Percentiles rank a stretch among this genome's conserved stretches.
These are phyloP conservation scores for Cladosporium velox DNA, from an alignment of 2,329 filamentous ascomycete genomes.

Conservation along the genomic window DNA sequence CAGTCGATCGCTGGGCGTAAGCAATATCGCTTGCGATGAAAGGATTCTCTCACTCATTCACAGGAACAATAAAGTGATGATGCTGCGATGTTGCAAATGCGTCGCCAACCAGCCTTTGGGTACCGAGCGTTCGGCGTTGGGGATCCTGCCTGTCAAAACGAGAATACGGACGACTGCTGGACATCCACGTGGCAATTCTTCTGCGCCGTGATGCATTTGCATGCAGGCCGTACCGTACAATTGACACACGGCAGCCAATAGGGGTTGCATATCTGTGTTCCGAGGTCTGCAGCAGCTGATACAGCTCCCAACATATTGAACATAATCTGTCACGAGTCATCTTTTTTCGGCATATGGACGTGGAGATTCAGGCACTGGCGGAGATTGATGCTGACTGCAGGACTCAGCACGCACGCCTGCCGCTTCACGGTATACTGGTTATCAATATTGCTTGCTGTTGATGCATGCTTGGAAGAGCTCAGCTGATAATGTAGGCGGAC, in stretches of 20 bases:
- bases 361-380: background rate
- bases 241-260: background rate
- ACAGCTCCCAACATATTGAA: background rate
- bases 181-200: conserved; percentile 3
- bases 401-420: background rate
- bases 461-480: background rate
- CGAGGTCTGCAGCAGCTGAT: background rate
- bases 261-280: background rate
- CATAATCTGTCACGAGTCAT: background rate
- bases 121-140: background rate
- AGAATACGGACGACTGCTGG: background rate
- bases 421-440: background rate
- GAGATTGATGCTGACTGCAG: conserved; percentile 8
- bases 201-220: conserved; percentile 4
- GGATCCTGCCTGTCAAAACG: background rate
- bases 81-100: background rate
- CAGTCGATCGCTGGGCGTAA: background rate
- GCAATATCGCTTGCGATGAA: background rate
- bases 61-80: background rate
- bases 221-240: background rate
- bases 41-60: background rate
- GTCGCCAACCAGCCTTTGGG: background rate
- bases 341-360: background rate
- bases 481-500: background rate
- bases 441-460: background rate